Percentiles rank a stretch among this genome's conserved stretches.
Conservation (phyloP, 2,329 filamentous ascomycete species). For the Aspergillus pseudonomiae region DNA sequence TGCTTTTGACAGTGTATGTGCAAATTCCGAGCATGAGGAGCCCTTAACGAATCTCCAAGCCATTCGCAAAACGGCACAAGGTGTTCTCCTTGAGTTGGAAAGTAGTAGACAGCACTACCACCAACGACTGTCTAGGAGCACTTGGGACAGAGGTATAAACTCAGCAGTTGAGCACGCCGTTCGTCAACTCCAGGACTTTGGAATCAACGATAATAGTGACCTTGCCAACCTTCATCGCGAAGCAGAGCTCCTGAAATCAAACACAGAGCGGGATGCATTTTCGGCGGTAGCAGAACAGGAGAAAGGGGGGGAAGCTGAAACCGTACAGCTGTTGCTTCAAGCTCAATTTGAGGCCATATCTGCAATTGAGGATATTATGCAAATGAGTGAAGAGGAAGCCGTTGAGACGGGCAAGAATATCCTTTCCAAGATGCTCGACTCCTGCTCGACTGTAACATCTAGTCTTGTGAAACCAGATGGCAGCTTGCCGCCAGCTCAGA, state of each 20-base stretch:
- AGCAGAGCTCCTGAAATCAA: constrained; percentile 80
- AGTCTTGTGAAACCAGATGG: constrained; percentile 92
- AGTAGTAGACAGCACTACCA: constrained; percentile 88
- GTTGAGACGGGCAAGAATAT: constrained; percentile 76
- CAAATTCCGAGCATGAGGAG: constrained; percentile 68
- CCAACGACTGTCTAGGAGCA: constrained; percentile 75
- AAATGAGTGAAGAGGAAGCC: constrained; percentile 82
- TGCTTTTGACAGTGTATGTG: constrained; percentile 83
- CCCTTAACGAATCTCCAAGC: constrained; percentile 67
- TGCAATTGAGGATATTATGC: constrained; percentile 77
- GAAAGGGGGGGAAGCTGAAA: constrained; percentile 73
- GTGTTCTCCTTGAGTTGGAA: constrained; percentile 86
- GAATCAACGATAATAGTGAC: constrained; percentile 67
- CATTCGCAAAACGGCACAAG: constrained; percentile 85
- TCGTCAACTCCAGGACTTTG: constrained; percentile 73
- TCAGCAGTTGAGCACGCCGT: constrained; percentile 85
- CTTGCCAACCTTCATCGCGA: constrained; percentile 75
- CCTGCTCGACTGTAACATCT: constrained; percentile 72
- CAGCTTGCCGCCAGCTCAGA: constrained; percentile 56
- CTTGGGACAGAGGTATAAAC: constrained; percentile 87
- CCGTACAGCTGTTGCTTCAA: constrained; percentile 80
- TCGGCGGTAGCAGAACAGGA: constrained; percentile 81
- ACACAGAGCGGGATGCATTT: constrained; percentile 78
- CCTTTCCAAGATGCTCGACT: constrained; percentile 75
- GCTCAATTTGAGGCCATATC: constrained; percentile 91